Percentiles rank a stretch among this genome's conserved stretches.
Conservation (phyloP, 306 rosid species). For the Trichosanthes cucumerina region DNA sequence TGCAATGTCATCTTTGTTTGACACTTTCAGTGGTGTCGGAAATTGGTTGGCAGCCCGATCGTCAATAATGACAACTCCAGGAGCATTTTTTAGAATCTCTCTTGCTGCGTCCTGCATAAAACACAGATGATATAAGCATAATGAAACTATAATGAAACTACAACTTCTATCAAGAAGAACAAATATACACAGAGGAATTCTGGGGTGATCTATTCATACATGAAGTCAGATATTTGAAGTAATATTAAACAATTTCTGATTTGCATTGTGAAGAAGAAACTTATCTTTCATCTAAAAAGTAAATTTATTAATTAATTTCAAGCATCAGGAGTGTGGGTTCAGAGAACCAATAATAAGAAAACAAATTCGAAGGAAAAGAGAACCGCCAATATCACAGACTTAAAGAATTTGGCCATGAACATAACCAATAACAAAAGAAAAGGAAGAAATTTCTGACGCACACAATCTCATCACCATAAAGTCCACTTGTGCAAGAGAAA, state of each 20-base stretch:
- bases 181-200: not conserved
- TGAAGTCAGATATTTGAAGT: not conserved
- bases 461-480: not conserved
- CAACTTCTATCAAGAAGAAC: not conserved
- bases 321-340: too few relatives aligned
- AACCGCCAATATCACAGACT: not conserved
- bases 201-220: not conserved
- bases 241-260: not conserved
- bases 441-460: not conserved
- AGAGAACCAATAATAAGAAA: not conserved
- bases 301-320: not conserved
- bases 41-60: conserved; percentile 65
- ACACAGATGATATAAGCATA: not conserved
- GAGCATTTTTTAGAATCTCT: conserved; percentile 68
- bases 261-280: not conserved
- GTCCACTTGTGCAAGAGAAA: not conserved
- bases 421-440: not conserved
- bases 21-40: conserved; percentile 91
- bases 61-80: conserved; percentile 84
- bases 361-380: not conserved
- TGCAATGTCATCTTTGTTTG: conserved; percentile 86
- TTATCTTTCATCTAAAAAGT: not conserved
- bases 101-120: conserved; percentile 59
- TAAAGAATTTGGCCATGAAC: not conserved
- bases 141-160: not conserved